Base-by-base conservation (phyloP, 2,329 filamentous ascomycete species). In the Aspergillus latus region DNA sequence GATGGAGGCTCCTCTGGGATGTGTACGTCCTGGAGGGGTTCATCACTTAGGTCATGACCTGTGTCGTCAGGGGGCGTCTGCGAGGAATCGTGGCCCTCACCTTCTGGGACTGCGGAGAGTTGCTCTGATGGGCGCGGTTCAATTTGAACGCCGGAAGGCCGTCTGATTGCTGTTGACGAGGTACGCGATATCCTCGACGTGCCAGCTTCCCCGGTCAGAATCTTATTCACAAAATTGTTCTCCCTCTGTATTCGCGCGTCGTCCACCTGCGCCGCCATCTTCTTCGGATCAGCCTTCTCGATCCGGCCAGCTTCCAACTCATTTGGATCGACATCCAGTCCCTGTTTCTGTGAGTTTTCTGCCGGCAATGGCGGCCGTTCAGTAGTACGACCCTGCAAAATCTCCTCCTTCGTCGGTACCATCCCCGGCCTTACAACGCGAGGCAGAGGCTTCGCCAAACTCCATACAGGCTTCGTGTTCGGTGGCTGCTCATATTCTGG, bases 351-450 rank as follows among this genome's bases (percentile, higher is more conserved):
- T 13, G 69, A 71, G 34, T 74, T 66, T 13, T 68, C 65, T 0
- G 68, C 64, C 29, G 72, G 67, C 7, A 67, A 62, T 39, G 72
- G 68, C 0, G 72, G 61, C 3, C 29, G 13, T 9, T 46, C 43
- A 37, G 67, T 72, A 8, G 56, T 60, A 7, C 65, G 63, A 37
- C 58, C 65, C 34, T 74, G 52, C n/a, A 71, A 60, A 13, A 76
- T 53, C 58, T 78, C 72, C 39, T 73, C 70, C 54, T 68, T 68
- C 0, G 76, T 76, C 0, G 78, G 79, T 1, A 81, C 74, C 81
- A 83, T 83, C 9, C 80, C 80, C 16, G 77, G 72, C 37, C 81
- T 74, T 51, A 83, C 73, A 0, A 83, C 80, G 59, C 80, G 80
- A 32, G 81, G 81, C 28, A 83, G 64, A 5, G 81, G 80, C 61